Base-by-base conservation (phyloP, 177 flowering plant genomes). In the Vitis hybrid region DNA sequence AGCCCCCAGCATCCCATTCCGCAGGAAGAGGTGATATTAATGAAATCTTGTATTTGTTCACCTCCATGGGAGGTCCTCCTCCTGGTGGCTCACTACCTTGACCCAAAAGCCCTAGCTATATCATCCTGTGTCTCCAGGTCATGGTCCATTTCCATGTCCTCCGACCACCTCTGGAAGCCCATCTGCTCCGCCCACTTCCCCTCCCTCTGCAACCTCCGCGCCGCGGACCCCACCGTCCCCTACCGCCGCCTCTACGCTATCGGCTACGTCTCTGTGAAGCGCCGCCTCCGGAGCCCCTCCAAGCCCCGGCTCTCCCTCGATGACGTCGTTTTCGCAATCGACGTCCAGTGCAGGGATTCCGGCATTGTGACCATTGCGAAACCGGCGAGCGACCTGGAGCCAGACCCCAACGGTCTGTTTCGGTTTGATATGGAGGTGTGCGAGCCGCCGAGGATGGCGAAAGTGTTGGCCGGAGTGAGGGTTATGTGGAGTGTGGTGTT, bases 111-210 rank as follows among this genome's bases (percentile, higher is more conserved):
- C 71, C 72, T 90, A 32, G 90, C 94, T 64, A 64, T 69, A 3
- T 86, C 91, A 35, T 77, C 87, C 32, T 88, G 87, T 60, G 90
- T 85, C 3, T 84, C 80, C 79, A 88, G 81, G 46, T 66, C 84
- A 12, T 90, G 94, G 91, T 65, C 8, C 17, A 2, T 12, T 9
- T 63, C 73, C 65, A 67, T 88, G 79, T 78, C 91, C 67, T 75
- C 84, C 4, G 87, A 87, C 77, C 83, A 79, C 72, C 66, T 87
- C 8, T 88, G 92, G 91, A 48, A 70, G 32, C 82, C 86, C 56
- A 50, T 84, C 24, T 84, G 87, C 81, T 13, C 75, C 55, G 4
- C 84, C 62, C 71, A 75, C 27, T 83, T 64, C 84, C 88, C 91
- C 27, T 79, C 87, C n/a, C 78, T 88, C 67, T 73, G 84, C 53